Evolutionary conservation across 139 green algal genomes (phyloP), one percentile per base, ranked within the genome.

Genomic region (Closterium sp.): DNA sequence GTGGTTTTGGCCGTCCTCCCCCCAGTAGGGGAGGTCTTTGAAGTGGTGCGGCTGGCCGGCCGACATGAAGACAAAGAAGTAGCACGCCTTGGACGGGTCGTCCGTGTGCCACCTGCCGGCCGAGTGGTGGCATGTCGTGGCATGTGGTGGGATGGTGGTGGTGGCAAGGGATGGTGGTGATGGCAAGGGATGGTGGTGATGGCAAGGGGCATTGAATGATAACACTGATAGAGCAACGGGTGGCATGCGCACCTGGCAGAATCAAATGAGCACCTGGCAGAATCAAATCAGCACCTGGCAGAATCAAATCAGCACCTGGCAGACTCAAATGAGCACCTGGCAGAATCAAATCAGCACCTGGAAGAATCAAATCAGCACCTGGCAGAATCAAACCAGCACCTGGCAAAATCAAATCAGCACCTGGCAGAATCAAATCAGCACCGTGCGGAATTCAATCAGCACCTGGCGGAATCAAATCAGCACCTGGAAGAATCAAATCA

Each of bases 11-110:
- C 83, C 83, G 30, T 32, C n/a, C 8, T 86, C 83, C 7, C 83
- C 83, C 83, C 83, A 86, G 83, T 31, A 33, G 30, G 83, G 83
- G 9, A 86, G 83, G 83, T 86, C 83, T 25, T 32, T 86, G 30
- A 86, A 86, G 30, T 33, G n/a, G 30, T 28, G 30, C 19, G 83
- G 83, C 3, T 86, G 83, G 19, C 83, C 83, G 2, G 30, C 30
- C 9, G 83, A 86, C 83, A 86, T 86, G 83, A 86, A 86, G 83
- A 86, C 83, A 12, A 86, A 86, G 83, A 86, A 86, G 83, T 32
- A 86, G 30, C 83, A 86, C 30, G 83, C 83, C 30, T 86, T 33
- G 30, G 9, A 12, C 12, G 83, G 83, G 30, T 86, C 83, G 83
- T 86, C 83, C 83, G 83, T 86, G 83, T 86, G 83, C 83, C 83